phyloP scores from a whole-genome alignment of 2,329 filamentous ascomycete species.

The Cadophora gregata region DNA sequence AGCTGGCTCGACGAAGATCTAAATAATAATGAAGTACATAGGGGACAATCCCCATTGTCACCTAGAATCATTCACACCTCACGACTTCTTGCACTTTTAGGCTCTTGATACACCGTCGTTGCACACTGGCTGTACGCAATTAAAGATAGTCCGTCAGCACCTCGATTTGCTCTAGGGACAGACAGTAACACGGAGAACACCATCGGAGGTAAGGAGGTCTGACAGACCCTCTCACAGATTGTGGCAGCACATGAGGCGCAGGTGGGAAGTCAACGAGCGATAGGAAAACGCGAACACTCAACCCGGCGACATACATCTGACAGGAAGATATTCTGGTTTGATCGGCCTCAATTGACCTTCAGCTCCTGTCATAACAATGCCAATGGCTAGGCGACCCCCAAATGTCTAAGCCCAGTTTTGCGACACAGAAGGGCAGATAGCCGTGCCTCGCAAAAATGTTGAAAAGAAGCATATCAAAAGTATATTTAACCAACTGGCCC shows the following conservation, averaged over 20 bases:
- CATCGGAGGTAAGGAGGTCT: background rate
- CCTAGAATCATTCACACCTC: background rate
- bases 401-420: background rate
- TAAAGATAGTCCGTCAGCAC: constrained; percentile 1
- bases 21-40: background rate
- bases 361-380: background rate
- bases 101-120: background rate
- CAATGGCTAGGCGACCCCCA: background rate
- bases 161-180: background rate
- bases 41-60: background rate
- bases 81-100: background rate
- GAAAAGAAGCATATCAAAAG: background rate
- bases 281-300: background rate
- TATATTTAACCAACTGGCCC: background rate
- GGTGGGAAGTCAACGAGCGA: background rate
- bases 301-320: background rate
- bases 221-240: background rate
- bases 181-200: background rate
- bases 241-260: constrained; percentile 8
- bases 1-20: background rate
- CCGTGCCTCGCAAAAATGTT: background rate
- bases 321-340: background rate
- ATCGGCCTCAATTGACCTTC: background rate
- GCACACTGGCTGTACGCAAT: background rate
- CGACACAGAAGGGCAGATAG: background rate